Base-by-base conservation (phyloP, 164 flowering plant species). In the Chimonanthus praecox region DNA sequence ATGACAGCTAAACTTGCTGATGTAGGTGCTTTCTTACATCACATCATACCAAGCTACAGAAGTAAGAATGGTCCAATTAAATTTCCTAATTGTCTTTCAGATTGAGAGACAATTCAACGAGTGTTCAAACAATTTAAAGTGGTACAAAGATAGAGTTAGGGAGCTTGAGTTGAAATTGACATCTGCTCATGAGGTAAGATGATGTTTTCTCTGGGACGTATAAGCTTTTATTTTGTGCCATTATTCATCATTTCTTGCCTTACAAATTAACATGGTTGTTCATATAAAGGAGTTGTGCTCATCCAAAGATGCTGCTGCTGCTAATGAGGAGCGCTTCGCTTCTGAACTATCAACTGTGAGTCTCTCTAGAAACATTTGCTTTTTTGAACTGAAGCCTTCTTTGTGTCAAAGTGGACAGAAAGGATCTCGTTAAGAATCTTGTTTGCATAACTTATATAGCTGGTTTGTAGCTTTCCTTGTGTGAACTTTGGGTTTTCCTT, bases 311-410 rank as follows among this genome's bases (percentile, higher is more conserved):
- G 83, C 84, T 50, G 88, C 94, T 66, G 84, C 90, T 63, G 83
- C 81, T 46, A 83, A 84, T 76, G 99, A 93, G 72, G 87, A 89
- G 73, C 87, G 76, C 50, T 82, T 82, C 69, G 71, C 87, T 71
- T 86, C 92, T 70, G 99, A 95, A 83, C 76, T 93, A 8, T 74
- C 88, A 50, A 92, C 94, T 8, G 97, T 94, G 84, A 86, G 92
- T 83, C 71, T 13, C 33, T 1, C 54, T 1, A 58, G 8, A 54
- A 73, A 10, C 47, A 47, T 76, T 70, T 33, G 20, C 10, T 33
- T 68, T 68, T 66, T 33, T 33, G 9, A 33, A 10, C 46, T 63
- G 60, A n/a, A 54, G 60, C 60, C 16, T 54, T 54, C 11, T 10
- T 9, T 4, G 16, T 54, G 60, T 13, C 16, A 54, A 33, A 33